Conservation (phyloP, 2,329 filamentous ascomycete species). For the Rasamsonia emersonii region DNA sequence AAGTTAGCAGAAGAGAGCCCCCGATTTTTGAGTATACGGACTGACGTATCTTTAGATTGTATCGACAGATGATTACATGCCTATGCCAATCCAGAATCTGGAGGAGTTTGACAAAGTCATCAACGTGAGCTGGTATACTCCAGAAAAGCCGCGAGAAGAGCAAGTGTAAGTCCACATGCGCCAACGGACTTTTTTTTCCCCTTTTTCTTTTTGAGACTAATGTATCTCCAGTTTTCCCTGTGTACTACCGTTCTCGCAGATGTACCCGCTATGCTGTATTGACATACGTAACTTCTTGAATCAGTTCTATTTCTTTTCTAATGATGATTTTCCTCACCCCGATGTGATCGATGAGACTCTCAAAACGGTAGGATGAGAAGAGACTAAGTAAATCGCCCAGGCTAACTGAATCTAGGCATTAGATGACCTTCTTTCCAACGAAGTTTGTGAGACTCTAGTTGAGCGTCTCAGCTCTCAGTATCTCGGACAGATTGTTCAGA, state of each 20-base stretch:
- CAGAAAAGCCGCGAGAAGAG: slow-evolving; percentile 67
- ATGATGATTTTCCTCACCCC: slow-evolving; percentile 89
- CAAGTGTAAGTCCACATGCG: slow-evolving; percentile 51
- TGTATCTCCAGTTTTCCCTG: slow-evolving; percentile 65
- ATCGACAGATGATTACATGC: slow-evolving; percentile 98
- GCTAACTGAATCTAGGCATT: slow-evolving; percentile 53
- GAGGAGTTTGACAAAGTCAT: slow-evolving; percentile 96
- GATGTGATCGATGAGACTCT: slow-evolving; percentile 86
- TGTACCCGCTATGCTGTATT: slow-evolving; percentile 98
- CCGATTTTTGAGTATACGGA: neutral
- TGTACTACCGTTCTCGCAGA: slow-evolving; percentile 95
- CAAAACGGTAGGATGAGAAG: slow-evolving; percentile 50
- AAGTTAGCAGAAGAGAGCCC: slow-evolving; percentile 43
- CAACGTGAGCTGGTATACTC: slow-evolving; percentile 91
- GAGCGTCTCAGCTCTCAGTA: slow-evolving; percentile 87
- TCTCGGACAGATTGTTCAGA: slow-evolving; percentile 94
- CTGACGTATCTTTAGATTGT: slow-evolving; percentile 44
- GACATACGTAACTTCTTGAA: slow-evolving; percentile 96
- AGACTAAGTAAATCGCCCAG: neutral
- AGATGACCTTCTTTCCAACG: slow-evolving; percentile 87
- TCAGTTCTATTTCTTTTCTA: slow-evolving; percentile 95
- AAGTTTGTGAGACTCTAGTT: slow-evolving; percentile 84
- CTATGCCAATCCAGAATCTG: slow-evolving; percentile 84
- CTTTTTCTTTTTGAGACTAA: slow-evolving; percentile 15
- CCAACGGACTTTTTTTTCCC: slow-evolving; percentile 1